Conservation (phyloP, 257 asterid genomes). For the Penstemon barbatus region DNA sequence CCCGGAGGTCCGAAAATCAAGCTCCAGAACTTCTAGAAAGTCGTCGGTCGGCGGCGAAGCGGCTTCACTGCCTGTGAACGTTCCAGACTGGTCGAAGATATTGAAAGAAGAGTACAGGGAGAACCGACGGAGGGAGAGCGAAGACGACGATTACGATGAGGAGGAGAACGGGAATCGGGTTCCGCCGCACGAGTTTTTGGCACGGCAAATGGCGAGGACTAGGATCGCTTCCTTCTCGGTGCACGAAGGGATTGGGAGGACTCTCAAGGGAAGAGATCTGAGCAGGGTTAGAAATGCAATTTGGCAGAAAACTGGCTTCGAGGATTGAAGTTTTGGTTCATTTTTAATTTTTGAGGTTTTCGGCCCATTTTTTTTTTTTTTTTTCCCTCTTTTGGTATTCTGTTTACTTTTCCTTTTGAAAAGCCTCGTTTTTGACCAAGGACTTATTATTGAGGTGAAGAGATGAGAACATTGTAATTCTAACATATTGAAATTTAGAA, state of each 20-base stretch:
- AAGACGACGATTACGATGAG: slow-evolving; percentile 41
- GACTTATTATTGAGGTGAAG: too few relatives aligned
- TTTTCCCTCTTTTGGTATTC: too few relatives aligned
- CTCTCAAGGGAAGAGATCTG: slow-evolving; percentile 93
- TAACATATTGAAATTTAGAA: too few relatives aligned
- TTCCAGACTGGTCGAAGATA: slow-evolving; percentile 98
- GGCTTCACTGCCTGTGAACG: slow-evolving; percentile 86
- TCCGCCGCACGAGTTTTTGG: slow-evolving; percentile 85
- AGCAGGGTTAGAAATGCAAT: slow-evolving; percentile 95
- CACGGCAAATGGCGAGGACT: slow-evolving; percentile 37
- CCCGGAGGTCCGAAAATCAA: slow-evolving; percentile 56
- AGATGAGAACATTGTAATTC: too few relatives aligned
- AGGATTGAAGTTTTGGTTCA: slow-evolving; percentile 50
- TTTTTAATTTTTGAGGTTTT: background rate
- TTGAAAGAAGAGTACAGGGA: slow-evolving; percentile 74
- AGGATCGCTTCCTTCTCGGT: slow-evolving; percentile 81
- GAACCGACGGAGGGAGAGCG: slow-evolving; percentile 47
- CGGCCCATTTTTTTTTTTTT: too few relatives aligned
- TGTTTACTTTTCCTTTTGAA: too few relatives aligned
- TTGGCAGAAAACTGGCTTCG: slow-evolving; percentile 95
- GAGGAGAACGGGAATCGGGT: slow-evolving; percentile 51
- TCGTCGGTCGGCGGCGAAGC: slow-evolving; percentile 35
- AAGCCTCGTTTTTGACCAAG: too few relatives aligned
- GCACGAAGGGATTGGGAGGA: slow-evolving; percentile 94
- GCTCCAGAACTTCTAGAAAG: slow-evolving; percentile 41